Percentiles rank a stretch among this genome's conserved stretches.
Conservation (phyloP, 2,329 filamentous ascomycete species). For the Thermochaetoides dissita region DNA sequence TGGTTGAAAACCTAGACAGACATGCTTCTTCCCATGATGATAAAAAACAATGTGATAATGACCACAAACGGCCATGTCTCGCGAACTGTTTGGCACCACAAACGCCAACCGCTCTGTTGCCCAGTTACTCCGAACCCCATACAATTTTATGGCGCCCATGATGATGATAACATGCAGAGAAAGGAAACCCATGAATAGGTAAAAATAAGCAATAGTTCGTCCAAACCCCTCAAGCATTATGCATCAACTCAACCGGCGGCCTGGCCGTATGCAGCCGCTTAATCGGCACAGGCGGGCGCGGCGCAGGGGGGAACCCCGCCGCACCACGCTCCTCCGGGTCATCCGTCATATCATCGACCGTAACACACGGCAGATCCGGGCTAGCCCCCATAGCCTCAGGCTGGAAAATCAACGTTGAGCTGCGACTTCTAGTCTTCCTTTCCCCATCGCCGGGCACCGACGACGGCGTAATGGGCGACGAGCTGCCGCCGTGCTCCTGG, state of each 20-base stretch:
- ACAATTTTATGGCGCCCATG: too few relatives aligned
- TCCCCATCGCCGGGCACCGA: constrained; percentile 17
- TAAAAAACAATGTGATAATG: too few relatives aligned
- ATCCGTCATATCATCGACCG: constrained; percentile 54
- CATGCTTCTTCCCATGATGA: too few relatives aligned
- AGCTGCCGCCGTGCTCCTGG: constrained; percentile 13
- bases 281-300: constrained; percentile 31
- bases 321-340: constrained; percentile 23
- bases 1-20: too few relatives aligned
- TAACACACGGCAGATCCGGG: constrained; percentile 48
- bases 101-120: too few relatives aligned
- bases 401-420: constrained; percentile 52
- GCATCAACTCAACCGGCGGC: constrained; percentile 53
- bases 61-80: too few relatives aligned
- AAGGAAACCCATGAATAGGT: too few relatives aligned
- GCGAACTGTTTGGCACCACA: too few relatives aligned
- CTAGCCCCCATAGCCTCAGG: constrained; percentile 39
- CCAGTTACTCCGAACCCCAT: too few relatives aligned
- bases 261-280: constrained; percentile 43
- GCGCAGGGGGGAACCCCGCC: constrained; percentile 20
- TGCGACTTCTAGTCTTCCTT: constrained; percentile 34
- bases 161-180: too few relatives aligned
- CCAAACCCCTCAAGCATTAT: constrained; percentile 21
- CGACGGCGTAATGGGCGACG: constrained; percentile 27
- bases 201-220: too few relatives aligned